Base-by-base conservation (phyloP, 2,329 filamentous ascomycete genomes). In the Podosphaera aphanis region DNA sequence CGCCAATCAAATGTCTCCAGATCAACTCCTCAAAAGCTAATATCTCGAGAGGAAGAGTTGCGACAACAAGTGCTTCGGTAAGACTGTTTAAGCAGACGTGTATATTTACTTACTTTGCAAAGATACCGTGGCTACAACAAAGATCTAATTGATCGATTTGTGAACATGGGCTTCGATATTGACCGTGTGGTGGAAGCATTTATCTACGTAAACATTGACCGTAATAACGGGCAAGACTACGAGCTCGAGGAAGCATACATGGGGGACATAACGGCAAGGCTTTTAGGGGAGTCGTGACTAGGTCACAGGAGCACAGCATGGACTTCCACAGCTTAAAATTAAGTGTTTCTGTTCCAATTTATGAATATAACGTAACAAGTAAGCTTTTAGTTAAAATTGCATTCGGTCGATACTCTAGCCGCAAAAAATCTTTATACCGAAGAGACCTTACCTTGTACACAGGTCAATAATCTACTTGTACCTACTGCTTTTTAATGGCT, bases 251-350 rank as follows among this genome's bases (percentile, higher is more conserved):
- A 90, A 56, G 84, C 79, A 1, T 86, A 85, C 54, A 83, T 93
- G 72, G 84, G 83, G 2, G 85, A 93, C 53, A 79, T 95, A 50
- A 93, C 83, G 0, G 83, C 84, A 16, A 71, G 80, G 48, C 70
- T 95, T 5, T 74, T 94, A 29, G 82, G 82, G 33, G 86, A 94
- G n/a, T n/a, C n/a, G n/a, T n/a, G n/a, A n/a, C n/a, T n/a, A n/a
- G n/a, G n/a, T n/a, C n/a, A n/a, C n/a, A n/a, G n/a, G n/a, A n/a
- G n/a, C n/a, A n/a, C n/a, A n/a, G n/a, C n/a, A n/a, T n/a, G n/a
- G n/a, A n/a, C n/a, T n/a, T n/a, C n/a, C n/a, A n/a, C n/a, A 62
- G 71, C 74, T 40, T 59, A 49, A 56, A 33, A 21, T 38, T 38
- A 8, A 4, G 35, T 38, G 16, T 38, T 38, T 38, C 16, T 38